Evolutionary conservation across 495 filamentous ascomycete genomes (phyloP).

Genomic region (Aspergillus nanangensis): DNA sequence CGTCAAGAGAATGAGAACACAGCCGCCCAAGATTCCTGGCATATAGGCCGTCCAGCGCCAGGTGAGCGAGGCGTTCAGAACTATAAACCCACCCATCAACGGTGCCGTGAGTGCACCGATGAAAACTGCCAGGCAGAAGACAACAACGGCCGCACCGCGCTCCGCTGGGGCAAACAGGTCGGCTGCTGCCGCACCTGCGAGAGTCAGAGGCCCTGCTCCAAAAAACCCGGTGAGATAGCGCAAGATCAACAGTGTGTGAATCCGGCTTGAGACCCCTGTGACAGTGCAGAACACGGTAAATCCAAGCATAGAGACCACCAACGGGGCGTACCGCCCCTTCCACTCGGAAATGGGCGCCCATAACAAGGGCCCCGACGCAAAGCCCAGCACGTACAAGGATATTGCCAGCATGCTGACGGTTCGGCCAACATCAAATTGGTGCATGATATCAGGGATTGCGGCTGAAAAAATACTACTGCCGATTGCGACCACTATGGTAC

Average conservation of each 20-base stretch:
- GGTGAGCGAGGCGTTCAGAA: constrained; percentile 44
- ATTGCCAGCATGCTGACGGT: constrained; percentile 54
- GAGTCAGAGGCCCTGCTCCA: constrained; percentile 66
- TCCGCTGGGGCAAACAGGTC: constrained; percentile 83
- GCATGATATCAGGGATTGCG: constrained; percentile 11
- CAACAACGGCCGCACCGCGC: constrained; percentile 61
- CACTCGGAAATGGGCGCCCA: constrained; percentile 67
- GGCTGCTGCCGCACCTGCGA: constrained; percentile 84
- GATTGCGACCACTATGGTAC: constrained; percentile 16
- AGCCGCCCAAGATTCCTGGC: constrained; percentile 71
- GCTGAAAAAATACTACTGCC: constrained; percentile 19
- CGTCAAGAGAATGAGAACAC: constrained; percentile 63
- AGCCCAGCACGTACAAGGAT: constrained; percentile 55
- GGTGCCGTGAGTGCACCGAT: constrained; percentile 77
- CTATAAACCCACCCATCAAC: constrained; percentile 76
- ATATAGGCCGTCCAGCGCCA: constrained; percentile 90
- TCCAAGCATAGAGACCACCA: constrained; percentile 47
- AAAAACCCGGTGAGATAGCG: constrained; percentile 67
- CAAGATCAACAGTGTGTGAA: constrained; percentile 63
- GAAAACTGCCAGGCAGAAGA: constrained; percentile 84
- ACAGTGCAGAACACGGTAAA: constrained; percentile 56
- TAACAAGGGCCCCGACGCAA: constrained; percentile 54
- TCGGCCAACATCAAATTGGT: constrained; percentile 44
- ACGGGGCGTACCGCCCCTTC: constrained; percentile 52
- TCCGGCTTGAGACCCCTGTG: constrained; percentile 56